Evolutionary conservation across 768 basidiomycete genomes (phyloP), one percentile per base, ranked within the genome.

Genomic region (Hericium alpestre): DNA sequence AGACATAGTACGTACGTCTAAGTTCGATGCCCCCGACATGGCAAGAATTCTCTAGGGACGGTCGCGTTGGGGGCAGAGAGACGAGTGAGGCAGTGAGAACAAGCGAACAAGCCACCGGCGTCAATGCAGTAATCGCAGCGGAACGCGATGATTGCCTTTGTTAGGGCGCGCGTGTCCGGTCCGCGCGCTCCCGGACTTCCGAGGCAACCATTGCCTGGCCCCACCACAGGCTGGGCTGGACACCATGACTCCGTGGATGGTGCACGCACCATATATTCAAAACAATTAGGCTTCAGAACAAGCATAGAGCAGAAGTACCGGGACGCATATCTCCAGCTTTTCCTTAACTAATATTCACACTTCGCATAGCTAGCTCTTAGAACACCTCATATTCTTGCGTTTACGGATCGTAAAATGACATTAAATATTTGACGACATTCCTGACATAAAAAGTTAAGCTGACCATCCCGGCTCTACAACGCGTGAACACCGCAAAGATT

Each of bases 361-460:
- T 32, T 32, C 6, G 27, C 27, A 32, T 9, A 23, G 6, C 32
- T 32, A 32, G 6, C 6, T 6, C 32, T 32, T 32, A 7, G 32
- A 18, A 18, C 43, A 46, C 4, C 16, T 46, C 43, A 46, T 2
- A 8, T 10, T 10, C 32, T 32, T 10, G 9, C 32, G 9, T 8
- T 32, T 32, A 32, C 32, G 32, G 32, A 32, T 46, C 43, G 16
- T 46, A 46, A 46, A 46, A 46, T 43, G 41, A 20, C 43, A 46
- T 46, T 51, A 51, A 51, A 51, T 51, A 51, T 51, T 25, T 51
- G 49, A 7, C 27, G 49, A 51, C 49, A 51, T 51, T 51, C 49
- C 49, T 51, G 49, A 23, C 49, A 51, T 51, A 37, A 51, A 51
- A 51, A 51, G 43, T 46, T 46, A 46, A n/a, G 43, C 43, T 46